phyloP scores from a whole-genome alignment of 176 grass and related monocot species.

The Thinopyrum elongatum region DNA sequence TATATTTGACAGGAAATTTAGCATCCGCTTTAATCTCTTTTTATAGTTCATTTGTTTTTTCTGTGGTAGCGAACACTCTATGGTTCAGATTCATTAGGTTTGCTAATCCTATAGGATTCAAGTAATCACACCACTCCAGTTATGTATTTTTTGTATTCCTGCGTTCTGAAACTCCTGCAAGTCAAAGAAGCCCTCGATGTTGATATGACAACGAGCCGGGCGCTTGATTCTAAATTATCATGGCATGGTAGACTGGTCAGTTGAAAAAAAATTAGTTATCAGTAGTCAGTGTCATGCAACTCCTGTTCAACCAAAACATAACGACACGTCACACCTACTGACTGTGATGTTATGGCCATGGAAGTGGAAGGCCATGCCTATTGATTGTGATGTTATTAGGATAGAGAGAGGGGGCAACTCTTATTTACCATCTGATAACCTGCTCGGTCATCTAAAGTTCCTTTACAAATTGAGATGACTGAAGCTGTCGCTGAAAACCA shows the following conservation, averaged over 20 bases:
- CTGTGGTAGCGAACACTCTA: too few relatives aligned
- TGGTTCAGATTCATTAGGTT: too few relatives aligned
- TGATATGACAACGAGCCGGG: background rate
- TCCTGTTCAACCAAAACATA: background rate
- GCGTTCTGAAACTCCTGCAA: too few relatives aligned
- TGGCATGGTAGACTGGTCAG: background rate
- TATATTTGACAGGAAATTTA: too few relatives aligned
- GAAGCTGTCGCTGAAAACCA: background rate
- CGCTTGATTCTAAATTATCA: background rate
- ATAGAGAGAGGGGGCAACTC: background rate
- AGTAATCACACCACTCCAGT: too few relatives aligned
- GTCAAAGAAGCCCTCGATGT: background rate
- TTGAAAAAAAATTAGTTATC: too few relatives aligned
- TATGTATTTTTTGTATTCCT: too few relatives aligned
- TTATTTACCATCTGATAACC: background rate
- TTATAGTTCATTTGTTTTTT: too few relatives aligned
- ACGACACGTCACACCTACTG: background rate
- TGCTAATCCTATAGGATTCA: too few relatives aligned
- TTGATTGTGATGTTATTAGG: constrained; percentile 31
- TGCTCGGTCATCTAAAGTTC: background rate
- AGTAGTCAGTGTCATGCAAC: background rate
- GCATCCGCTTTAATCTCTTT: too few relatives aligned
- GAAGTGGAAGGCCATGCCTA: background rate
- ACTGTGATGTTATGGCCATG: too few relatives aligned
- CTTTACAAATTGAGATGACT: background rate